phyloP scores from a whole-genome alignment of 2,329 filamentous ascomycete species.

The Aspergillus uvarum region DNA sequence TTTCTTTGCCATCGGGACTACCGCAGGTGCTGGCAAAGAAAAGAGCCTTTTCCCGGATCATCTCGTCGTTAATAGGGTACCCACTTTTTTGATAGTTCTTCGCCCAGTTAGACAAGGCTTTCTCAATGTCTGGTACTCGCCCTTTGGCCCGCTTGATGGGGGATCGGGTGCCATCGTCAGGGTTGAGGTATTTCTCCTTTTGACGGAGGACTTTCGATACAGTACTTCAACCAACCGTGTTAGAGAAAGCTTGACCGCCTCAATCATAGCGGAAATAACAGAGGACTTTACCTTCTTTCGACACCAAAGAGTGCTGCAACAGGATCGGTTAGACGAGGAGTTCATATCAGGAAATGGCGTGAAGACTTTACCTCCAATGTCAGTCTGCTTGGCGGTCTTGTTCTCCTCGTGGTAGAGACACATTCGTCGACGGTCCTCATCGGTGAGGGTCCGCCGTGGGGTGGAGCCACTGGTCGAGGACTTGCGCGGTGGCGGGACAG shows the following conservation, averaged over 20 bases:
- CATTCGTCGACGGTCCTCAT: conserved; percentile 87
- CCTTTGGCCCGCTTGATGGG: conserved; percentile 80
- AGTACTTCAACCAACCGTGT: conserved; percentile 61
- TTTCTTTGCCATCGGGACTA: conserved; percentile 68
- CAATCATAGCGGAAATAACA: conserved; percentile 12
- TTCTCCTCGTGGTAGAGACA: conserved; percentile 91
- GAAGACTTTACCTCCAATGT: conserved; percentile 73
- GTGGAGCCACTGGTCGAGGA: conserved; percentile 54
- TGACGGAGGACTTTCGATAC: conserved; percentile 97
- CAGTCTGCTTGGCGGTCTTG: conserved; percentile 87
- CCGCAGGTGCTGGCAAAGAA: conserved; percentile 76
- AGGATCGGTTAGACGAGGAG: conserved; percentile 18
- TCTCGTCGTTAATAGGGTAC: conserved; percentile 70
- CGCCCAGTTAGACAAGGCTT: conserved; percentile 83
- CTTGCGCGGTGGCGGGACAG: conserved; percentile 29
- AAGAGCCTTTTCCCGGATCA: conserved; percentile 79
- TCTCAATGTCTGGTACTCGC: conserved; percentile 87
- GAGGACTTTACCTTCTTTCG: conserved; percentile 76
- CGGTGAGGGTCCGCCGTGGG: conserved; percentile 82
- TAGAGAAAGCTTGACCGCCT: conserved; percentile 10
- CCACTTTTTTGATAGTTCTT: conserved; percentile 78
- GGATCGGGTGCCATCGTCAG: conserved; percentile 74
- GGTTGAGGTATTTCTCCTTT: conserved; percentile 89
- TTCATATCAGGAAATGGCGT: neutral
- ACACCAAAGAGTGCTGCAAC: conserved; percentile 79